A percentile compares a stretch with the other conserved stretches of the same genome.
These are phyloP conservation scores for Boletus speciosus DNA, from an alignment of 768 basidiomycete genomes.

Conservation along the genomic window DNA sequence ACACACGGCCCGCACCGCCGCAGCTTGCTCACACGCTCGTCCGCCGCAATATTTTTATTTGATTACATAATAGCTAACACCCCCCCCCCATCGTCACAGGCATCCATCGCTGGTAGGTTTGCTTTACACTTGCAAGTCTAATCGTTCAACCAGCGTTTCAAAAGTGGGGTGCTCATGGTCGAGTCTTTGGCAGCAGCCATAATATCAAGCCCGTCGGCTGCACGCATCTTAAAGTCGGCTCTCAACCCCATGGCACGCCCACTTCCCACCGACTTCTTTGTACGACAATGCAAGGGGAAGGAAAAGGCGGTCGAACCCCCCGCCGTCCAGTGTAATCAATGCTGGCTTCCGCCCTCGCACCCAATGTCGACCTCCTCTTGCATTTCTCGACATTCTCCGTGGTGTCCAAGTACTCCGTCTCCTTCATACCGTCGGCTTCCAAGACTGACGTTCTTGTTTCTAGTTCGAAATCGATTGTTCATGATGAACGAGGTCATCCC, in stretches of 20 bases:
- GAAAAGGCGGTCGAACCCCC: conserved; percentile 37
- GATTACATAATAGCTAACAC: conserved; percentile 19
- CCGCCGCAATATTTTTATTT: background rate
- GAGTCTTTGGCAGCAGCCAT: conserved; percentile 59
- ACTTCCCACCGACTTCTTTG: conserved; percentile 50
- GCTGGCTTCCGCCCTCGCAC: conserved; percentile 8
- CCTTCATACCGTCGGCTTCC: background rate
- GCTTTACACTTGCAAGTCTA: background rate
- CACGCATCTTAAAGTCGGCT: conserved; percentile 27
- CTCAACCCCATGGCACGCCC: conserved; percentile 29
- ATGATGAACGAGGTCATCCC: conserved; percentile 36
- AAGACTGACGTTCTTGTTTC: conserved; percentile 7
- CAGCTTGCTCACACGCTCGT: background rate
- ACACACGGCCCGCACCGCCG: background rate
- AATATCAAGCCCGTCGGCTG: conserved; percentile 34
- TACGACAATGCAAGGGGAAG: conserved; percentile 52
- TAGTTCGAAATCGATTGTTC: conserved; percentile 35
- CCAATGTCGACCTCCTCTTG: conserved; percentile 44
- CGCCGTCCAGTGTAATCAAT: conserved; percentile 30
- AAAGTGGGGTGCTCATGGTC: conserved; percentile 46
- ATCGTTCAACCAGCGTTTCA: background rate
- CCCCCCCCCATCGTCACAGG: background rate
- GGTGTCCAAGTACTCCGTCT: conserved; percentile 42
- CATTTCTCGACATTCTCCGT: conserved; percentile 44
- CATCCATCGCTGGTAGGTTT: background rate